These are phyloP conservation scores for Tetrapisispora taiwanensis DNA, from an alignment of 805 yeast genomes.

Conservation along the genomic window DNA sequence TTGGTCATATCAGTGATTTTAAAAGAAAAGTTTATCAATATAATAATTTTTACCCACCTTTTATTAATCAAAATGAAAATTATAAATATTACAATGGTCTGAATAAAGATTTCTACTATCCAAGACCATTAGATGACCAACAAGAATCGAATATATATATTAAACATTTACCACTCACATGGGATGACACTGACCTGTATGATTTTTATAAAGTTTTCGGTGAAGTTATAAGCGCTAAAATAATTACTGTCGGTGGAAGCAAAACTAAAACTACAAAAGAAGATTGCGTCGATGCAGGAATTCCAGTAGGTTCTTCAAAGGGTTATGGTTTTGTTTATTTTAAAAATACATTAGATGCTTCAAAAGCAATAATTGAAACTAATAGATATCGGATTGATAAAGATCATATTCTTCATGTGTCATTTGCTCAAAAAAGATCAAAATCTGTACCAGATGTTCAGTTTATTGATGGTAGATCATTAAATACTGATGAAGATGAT, in stretches of 20 bases:
- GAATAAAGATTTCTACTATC: constrained; percentile 9
- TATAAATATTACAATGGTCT: not conserved
- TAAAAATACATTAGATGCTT: constrained; percentile 54
- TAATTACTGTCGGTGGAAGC: constrained; percentile 38
- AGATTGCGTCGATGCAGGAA: constrained; percentile 4
- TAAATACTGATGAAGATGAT: not conserved
- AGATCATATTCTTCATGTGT: constrained; percentile 52
- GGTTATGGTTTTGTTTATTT: constrained; percentile 81
- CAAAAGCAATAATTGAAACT: constrained; percentile 53
- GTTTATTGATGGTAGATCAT: no score
- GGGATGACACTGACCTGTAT: constrained; percentile 44
- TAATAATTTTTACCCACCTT: not conserved
- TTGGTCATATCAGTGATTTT: not conserved
- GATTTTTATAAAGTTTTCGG: constrained; percentile 40
- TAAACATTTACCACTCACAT: constrained; percentile 46
- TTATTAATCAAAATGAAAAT: not conserved
- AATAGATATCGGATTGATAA: constrained; percentile 29
- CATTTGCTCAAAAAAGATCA: constrained; percentile 52
- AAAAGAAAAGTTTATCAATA: not conserved
- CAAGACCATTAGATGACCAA: constrained; percentile 33
- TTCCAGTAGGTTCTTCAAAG: constrained; percentile 36
- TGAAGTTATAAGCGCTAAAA: constrained; percentile 42
- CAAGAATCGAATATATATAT: constrained; percentile 71
- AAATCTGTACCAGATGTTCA: not conserved
- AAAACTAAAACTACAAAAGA: constrained; percentile 7